Evolutionary conservation across 495 filamentous ascomycete species (phyloP).

Genomic region (Aspergillus indologenus): DNA sequence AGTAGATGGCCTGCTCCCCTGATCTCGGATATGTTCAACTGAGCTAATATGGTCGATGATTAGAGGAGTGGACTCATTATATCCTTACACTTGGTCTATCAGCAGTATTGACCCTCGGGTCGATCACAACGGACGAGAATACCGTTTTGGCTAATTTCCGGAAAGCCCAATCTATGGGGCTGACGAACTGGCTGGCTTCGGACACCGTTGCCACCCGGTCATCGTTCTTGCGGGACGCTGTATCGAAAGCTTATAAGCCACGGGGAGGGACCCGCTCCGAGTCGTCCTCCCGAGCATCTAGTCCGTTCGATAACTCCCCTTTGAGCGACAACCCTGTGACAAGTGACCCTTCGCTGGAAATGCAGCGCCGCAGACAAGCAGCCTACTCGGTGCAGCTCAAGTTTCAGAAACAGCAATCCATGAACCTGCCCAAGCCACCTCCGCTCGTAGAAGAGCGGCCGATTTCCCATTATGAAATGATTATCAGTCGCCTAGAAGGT

Average conservation of each 20-base stretch:
- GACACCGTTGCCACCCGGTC: conserved; percentile 45
- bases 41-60: background rate
- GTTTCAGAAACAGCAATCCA: conserved; percentile 26
- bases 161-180: conserved; percentile 50
- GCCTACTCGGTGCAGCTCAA: conserved; percentile 42
- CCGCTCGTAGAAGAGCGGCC: conserved; percentile 43
- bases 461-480: conserved; percentile 42
- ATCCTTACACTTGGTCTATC: conserved; percentile 59
- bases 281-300: conserved; percentile 11
- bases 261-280: conserved; percentile 29
- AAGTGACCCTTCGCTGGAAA: conserved; percentile 8
- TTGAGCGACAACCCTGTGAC: conserved; percentile 1
- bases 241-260: conserved; percentile 57
- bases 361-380: conserved; percentile 36
- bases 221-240: conserved; percentile 62
- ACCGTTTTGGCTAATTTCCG: conserved; percentile 44
- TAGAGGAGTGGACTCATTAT: conserved; percentile 64
- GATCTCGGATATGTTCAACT: background rate
- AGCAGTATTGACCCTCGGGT: conserved; percentile 53
- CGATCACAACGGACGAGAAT: conserved; percentile 41
- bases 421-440: conserved; percentile 28
- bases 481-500: conserved; percentile 35
- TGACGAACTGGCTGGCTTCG: conserved; percentile 55
- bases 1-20: conserved; percentile 14
- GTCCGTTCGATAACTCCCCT: conserved; percentile 7